Evolutionary conservation across 2,329 filamentous ascomycete genomes (phyloP).

Genomic region (Ophiostoma quercus): DNA sequence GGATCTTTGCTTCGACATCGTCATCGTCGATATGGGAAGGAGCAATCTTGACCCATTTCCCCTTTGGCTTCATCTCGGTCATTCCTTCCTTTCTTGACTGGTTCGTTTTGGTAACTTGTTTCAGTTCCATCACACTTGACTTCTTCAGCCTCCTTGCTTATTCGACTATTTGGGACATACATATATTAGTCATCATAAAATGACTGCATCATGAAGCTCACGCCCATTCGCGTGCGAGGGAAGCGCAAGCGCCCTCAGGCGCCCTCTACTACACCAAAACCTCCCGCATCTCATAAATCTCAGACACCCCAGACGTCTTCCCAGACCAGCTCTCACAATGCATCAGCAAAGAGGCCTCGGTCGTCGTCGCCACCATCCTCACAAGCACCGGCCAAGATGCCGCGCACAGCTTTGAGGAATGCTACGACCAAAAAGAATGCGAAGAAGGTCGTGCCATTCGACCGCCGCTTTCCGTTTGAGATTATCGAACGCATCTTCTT

Average conservation of each 20-base stretch:
- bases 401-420: not conserved
- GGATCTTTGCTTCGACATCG: not conserved
- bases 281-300: not conserved
- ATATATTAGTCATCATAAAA: not conserved
- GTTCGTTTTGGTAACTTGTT: not conserved
- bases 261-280: not conserved
- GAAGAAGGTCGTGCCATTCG: constrained; percentile 18
- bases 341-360: constrained; percentile 14
- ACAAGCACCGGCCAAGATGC: not conserved
- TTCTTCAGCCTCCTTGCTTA: not conserved
- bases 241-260: constrained; percentile 35
- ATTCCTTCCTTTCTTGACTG: not conserved
- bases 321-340: not conserved
- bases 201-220: constrained; percentile 40
- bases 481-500: constrained; percentile 51
- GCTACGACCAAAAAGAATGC: not conserved
- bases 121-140: not conserved
- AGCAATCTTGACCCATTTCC: not conserved
- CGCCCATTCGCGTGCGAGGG: constrained; percentile 45
- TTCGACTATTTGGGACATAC: not conserved
- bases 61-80: not conserved
- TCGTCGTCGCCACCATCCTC: constrained; percentile 3
- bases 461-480: constrained; percentile 44
- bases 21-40: not conserved
- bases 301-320: not conserved